These are phyloP conservation scores for Pseudopyricularia cyperi DNA, from an alignment of 2,329 filamentous ascomycete species.

Conservation along the genomic window DNA sequence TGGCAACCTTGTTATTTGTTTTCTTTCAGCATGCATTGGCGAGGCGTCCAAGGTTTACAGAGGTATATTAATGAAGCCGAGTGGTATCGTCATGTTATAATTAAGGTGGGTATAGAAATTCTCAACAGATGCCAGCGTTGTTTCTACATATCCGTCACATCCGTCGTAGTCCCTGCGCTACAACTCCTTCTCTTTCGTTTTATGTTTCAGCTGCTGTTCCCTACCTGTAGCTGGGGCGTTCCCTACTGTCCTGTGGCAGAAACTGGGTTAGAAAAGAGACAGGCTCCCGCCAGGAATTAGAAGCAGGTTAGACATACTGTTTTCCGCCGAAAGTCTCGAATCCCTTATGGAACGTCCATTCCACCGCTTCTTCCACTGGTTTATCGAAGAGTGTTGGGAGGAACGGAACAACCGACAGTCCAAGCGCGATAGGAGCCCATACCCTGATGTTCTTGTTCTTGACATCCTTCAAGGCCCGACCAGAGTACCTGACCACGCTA, in stretches of 20 bases:
- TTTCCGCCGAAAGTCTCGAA: constrained; percentile 61
- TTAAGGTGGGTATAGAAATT: neutral
- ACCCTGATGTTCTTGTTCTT: constrained; percentile 68
- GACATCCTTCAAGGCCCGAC: constrained; percentile 66
- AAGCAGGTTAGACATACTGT: constrained; percentile 5
- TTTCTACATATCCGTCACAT: neutral
- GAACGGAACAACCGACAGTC: constrained; percentile 66
- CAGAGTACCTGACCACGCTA: constrained; percentile 81
- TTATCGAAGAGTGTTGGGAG: constrained; percentile 78
- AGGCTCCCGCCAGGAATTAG: neutral
- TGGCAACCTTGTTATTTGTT: neutral
- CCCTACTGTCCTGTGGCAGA: constrained; percentile 30
- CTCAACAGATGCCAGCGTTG: neutral
- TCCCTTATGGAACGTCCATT: constrained; percentile 77
- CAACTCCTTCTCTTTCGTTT: constrained; percentile 32
- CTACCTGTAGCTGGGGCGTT: constrained; percentile 39
- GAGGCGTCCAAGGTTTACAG: neutral
- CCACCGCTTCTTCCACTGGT: constrained; percentile 82
- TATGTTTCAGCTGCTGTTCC: constrained; percentile 28
- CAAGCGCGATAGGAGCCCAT: constrained; percentile 82
- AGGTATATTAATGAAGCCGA: neutral
- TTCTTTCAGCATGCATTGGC: constrained; percentile 4
- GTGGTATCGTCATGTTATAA: neutral
- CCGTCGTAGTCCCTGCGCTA: constrained; percentile 7
- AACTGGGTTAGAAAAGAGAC: neutral